These are phyloP conservation scores for Malus fusca DNA, from an alignment of 306 rosid species.

Conservation along the genomic window DNA sequence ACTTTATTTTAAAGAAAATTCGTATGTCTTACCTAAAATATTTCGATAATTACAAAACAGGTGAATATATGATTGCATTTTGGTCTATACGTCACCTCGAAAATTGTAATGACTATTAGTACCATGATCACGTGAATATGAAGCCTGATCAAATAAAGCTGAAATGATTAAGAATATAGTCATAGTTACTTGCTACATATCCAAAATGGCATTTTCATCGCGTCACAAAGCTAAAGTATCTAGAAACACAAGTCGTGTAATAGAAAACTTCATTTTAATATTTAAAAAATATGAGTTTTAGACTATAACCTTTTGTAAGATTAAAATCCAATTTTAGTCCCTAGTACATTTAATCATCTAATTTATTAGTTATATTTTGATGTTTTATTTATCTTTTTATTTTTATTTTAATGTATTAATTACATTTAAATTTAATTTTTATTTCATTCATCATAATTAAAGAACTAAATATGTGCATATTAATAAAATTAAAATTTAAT, in stretches of 20 bases:
- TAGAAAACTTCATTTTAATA: too few species aligned
- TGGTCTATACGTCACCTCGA: constrained; percentile 22
- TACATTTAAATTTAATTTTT: too few species aligned
- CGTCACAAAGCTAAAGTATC: background rate
- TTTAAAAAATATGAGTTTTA: too few species aligned
- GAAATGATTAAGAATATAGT: background rate
- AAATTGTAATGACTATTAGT: constrained; percentile 17
- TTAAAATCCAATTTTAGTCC: too few species aligned
- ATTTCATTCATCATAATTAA: too few species aligned
- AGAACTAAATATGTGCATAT: too few species aligned
- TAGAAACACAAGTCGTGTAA: background rate
- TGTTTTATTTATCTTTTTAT: too few species aligned
- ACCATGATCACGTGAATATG: constrained; percentile 13
- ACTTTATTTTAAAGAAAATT: background rate
- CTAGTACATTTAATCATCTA: too few species aligned
- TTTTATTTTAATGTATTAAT: too few species aligned
- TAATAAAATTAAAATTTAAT: too few species aligned
- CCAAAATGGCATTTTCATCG: background rate
- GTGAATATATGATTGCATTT: constrained; percentile 20
- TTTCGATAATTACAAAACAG: background rate
- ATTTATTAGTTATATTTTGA: too few species aligned
- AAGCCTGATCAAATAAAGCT: constrained; percentile 21
- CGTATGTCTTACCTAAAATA: background rate
- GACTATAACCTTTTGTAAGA: too few species aligned
- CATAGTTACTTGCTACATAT: background rate